Evolutionary conservation across 352 stramenopile genomes (phyloP), one percentile per base, ranked within the genome.

Genomic region (Phytopythium litorale): DNA sequence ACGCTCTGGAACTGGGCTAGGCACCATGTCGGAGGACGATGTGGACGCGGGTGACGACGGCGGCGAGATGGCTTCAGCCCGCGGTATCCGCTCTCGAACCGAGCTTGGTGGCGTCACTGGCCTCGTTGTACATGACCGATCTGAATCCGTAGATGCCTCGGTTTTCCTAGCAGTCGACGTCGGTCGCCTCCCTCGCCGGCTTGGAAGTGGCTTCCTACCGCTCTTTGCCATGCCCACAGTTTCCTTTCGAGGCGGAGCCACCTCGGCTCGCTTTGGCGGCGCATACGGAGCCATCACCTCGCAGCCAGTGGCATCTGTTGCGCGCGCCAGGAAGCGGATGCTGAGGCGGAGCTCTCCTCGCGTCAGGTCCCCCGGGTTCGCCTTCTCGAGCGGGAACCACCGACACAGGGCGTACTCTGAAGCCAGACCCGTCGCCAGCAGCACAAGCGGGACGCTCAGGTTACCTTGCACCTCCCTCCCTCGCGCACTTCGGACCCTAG

Each of bases 301-400:
- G 11, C 9, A 18, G n/a, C 30, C 60, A 2, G 60, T 43, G 18
- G 49, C 56, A 18, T 75, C 63, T 9, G 13, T 7, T 18, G 56
- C 63, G 0, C 73, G 70, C 69, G 76, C 80, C 8, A 81, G 62
- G 33, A 78, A 75, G 33, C 60, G 52, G 23, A 86, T 64, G 32
- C 63, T 64, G 21, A 86, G 54, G 6, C 73, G 73, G 15, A 88
- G 56, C 40, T 87, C 78, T 49, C 78, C 78, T 32, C 75, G 66
- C n/a, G 55, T 62, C n/a, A 57, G 60, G n/a, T 73, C 72, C 4
- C 69, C 75, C 9, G 61, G 52, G 33, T 56, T 55, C 9, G 64
- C 55, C 43, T 68, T 75, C 37, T 86, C 76, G 2, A 89, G 66
- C 4, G 80, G 80, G 52, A 89, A 88, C 80, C 80, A 89, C 15